Base-by-base conservation (phyloP, 192 early-diverging fungal genomes). In the Geranomyces variabilis region DNA sequence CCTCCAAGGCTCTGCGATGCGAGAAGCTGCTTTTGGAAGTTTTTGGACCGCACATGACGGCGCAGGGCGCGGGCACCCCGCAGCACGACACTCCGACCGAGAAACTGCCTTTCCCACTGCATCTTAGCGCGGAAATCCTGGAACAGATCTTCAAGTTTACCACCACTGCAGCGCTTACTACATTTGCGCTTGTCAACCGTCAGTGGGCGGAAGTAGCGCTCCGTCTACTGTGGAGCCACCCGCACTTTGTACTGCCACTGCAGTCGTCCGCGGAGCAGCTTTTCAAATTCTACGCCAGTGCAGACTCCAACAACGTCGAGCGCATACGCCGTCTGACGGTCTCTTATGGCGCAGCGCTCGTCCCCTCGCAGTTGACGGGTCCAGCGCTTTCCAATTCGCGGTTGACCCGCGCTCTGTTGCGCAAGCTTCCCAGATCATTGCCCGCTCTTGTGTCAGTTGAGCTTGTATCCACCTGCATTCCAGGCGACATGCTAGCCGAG, bases 231-330 rank as follows among this genome's bases (percentile, higher is more conserved):
- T 60, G 58, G 58, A 60, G 4, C 22, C 58, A 60, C 31, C 58
- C 58, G 28, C 17, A 60, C 17, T 30, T 60, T 29, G 28, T 8
- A 5, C 36, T 41, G 36, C 36, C 36, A n/a, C 24, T 19, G 13
- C 12, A 12, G 24, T 17, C 17, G 9, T 28, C 24, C 17, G 21
- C 5, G 2, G 4, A 7, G 17, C 28, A 29, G 31, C 29, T 60
- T 7, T 60, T 60, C 58, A 60, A 60, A 26, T 60, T 60, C 58
- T 60, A 60, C 29, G 58, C 58, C 1, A 5, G 58, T 10, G 7
- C 58, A 60, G 31, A 60, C 2, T 28, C 24, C 36, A 3, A 10
- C 36, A 41, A 41, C 10, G 36, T 10, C 10, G 3, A 7, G 10
- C 36, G 36, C 5, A 10, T 41, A 10, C 36, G 36, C 5, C 36